Evolutionary conservation across 2,329 filamentous ascomycete genomes (phyloP).

Genomic region (Monilinia fructicola): DNA sequence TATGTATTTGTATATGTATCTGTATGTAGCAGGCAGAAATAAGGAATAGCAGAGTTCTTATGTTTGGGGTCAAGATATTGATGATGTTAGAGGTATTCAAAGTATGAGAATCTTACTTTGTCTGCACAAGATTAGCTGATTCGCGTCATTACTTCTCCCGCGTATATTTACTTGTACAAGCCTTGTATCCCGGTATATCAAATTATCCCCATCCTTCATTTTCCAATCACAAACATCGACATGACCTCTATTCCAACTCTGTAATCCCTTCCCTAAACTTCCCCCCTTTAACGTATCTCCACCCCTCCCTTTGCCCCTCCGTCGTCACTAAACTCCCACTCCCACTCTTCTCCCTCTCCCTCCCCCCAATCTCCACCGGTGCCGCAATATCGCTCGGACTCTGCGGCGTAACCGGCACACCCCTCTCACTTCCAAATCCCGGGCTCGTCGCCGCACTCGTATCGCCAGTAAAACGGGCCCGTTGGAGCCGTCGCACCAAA

Average conservation of each 20-base stretch:
- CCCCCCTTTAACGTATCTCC: background rate
- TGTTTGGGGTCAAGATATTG: no score
- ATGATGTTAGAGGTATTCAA: no score
- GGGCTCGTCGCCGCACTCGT: conserved; percentile 39
- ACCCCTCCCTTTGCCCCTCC: background rate
- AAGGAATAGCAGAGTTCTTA: no score
- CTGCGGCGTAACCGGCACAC: conserved; percentile 48
- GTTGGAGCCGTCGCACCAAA: conserved; percentile 42
- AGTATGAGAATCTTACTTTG: no score
- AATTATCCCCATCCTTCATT: no score
- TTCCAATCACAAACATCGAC: no score
- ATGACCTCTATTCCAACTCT: background rate
- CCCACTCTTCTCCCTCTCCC: background rate
- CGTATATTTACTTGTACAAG: no score
- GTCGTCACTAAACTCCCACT: background rate
- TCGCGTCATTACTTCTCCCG: no score
- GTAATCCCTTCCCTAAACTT: background rate
- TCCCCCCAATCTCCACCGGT: conserved; percentile 54
- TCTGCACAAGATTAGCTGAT: no score
- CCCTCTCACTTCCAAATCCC: conserved; percentile 29
- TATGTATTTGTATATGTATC: no score
- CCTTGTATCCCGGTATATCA: no score
- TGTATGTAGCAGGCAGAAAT: no score
- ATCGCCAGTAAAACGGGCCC: conserved; percentile 45
- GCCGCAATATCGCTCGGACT: conserved; percentile 51